Percentiles rank a stretch among this genome's conserved stretches.
phyloP scores from a whole-genome alignment of 2,329 filamentous ascomycete genomes.

The Cucurbitaria berberidis region DNA sequence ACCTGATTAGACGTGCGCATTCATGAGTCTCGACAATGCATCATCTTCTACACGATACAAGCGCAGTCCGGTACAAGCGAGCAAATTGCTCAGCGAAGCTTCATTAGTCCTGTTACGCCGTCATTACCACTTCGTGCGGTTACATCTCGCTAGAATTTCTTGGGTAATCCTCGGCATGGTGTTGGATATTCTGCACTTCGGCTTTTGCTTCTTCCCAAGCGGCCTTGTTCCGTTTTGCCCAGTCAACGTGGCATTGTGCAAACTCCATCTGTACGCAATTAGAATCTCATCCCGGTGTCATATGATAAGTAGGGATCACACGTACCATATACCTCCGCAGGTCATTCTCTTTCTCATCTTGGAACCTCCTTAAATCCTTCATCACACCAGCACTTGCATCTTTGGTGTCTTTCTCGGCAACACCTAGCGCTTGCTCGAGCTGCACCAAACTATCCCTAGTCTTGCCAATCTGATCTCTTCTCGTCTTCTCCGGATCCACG shows the following conservation, averaged over 20 bases:
- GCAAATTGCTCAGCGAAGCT: neutral
- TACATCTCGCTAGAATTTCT: conserved; percentile 25
- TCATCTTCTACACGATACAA: neutral
- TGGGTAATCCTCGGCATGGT: conserved; percentile 29
- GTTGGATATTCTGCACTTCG: conserved; percentile 86
- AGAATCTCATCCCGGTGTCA: neutral
- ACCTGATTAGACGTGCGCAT: neutral
- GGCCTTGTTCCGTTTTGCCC: conserved; percentile 89
- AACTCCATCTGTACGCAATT: conserved; percentile 73
- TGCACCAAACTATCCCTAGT: conserved; percentile 82
- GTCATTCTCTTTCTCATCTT: conserved; percentile 94
- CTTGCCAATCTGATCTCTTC: conserved; percentile 93
- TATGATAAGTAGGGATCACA: neutral
- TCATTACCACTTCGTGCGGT: conserved; percentile 2
- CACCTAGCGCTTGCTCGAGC: conserved; percentile 88
- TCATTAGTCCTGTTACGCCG: neutral
- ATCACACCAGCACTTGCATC: conserved; percentile 89
- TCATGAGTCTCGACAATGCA: neutral
- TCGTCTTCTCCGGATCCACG: conserved; percentile 90
- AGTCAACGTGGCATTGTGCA: conserved; percentile 90
- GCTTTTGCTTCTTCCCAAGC: conserved; percentile 90
- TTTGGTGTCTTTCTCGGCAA: conserved; percentile 88
- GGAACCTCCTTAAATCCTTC: conserved; percentile 89
- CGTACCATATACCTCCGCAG: conserved; percentile 93
- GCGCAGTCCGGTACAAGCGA: neutral